A percentile compares a stretch with the other conserved stretches of the same genome.
phyloP scores from a whole-genome alignment of 2,329 filamentous ascomycete species.

The Fusarium pseudonygamai region DNA sequence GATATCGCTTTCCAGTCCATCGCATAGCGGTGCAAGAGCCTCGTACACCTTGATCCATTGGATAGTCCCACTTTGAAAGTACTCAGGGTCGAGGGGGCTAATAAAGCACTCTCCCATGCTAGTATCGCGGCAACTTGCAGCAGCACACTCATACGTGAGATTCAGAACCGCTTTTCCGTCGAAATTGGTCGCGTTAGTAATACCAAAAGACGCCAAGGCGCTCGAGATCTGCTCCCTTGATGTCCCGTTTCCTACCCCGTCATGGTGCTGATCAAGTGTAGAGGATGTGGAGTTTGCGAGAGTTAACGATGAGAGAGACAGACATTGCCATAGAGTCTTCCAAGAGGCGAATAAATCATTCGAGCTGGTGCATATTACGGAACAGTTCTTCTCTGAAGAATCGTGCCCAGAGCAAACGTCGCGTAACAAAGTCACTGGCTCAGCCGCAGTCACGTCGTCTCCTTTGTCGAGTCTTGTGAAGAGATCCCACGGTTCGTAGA shows the following conservation, averaged over 20 bases:
- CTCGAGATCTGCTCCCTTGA: neutral
- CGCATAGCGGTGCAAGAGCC: neutral
- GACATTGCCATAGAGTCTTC: conserved; percentile 11
- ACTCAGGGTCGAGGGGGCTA: neutral
- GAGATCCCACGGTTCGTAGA: neutral
- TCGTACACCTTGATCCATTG: conserved; percentile 1
- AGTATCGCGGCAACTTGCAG: conserved; percentile 2
- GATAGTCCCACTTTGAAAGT: neutral
- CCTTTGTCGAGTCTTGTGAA: neutral
- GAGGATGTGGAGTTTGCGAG: neutral
- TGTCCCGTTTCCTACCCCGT: rapidly evolving
- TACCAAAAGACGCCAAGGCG: neutral
- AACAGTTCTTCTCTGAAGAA: neutral
- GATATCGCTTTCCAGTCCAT: neutral
- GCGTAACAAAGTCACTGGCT: neutral
- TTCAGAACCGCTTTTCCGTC: neutral
- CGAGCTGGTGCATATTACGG: neutral
- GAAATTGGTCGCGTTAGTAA: neutral
- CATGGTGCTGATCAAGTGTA: neutral
- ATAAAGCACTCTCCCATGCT: conserved; percentile 6
- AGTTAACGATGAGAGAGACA: neutral
- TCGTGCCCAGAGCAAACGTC: neutral
- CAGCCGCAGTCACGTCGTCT: rapidly evolving
- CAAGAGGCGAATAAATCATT: neutral
- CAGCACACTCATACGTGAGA: conserved; percentile 5